Conservation (phyloP, 2,329 filamentous ascomycete genomes). For the Cytospora piceae region DNA sequence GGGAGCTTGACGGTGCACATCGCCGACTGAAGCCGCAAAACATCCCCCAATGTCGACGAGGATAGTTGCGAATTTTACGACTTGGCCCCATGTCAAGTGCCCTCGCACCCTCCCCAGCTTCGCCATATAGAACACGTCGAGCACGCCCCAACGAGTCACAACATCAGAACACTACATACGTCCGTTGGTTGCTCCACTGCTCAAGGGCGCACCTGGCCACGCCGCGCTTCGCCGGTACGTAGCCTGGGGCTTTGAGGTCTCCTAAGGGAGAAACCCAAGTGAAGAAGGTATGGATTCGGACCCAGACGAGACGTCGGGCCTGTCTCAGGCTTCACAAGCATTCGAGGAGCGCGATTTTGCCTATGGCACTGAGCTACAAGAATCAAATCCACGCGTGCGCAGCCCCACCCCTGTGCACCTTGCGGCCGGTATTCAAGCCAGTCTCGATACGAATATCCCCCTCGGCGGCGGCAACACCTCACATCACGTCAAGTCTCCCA, state of each 20-base stretch:
- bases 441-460: slow-evolving; percentile 18
- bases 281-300: slow-evolving; percentile 19
- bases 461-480: neutral
- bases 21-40: neutral
- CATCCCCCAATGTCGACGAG: neutral
- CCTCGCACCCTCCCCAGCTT: neutral
- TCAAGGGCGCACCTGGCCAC: slow-evolving; percentile 1
- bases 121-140: neutral
- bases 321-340: neutral
- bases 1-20: neutral
- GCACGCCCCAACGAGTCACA: slow-evolving; percentile 5
- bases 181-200: slow-evolving; percentile 2
- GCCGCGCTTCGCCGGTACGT: neutral
- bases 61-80: neutral
- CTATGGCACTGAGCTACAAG: neutral
- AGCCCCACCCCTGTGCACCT: slow-evolving; percentile 16
- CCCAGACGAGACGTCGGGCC: slow-evolving; percentile 8
- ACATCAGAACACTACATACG: neutral
- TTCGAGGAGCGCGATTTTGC: slow-evolving; percentile 11
- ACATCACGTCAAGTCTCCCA: slow-evolving; percentile 30
- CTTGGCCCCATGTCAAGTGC: neutral
- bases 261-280: neutral
- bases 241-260: slow-evolving; percentile 26
- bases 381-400: slow-evolving; percentile 1
- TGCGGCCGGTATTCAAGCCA: slow-evolving; percentile 1